A percentile compares a stretch with the other conserved stretches of the same genome.
Conservation (phyloP, 2,329 filamentous ascomycete species). For the Xylariaceae sp. region DNA sequence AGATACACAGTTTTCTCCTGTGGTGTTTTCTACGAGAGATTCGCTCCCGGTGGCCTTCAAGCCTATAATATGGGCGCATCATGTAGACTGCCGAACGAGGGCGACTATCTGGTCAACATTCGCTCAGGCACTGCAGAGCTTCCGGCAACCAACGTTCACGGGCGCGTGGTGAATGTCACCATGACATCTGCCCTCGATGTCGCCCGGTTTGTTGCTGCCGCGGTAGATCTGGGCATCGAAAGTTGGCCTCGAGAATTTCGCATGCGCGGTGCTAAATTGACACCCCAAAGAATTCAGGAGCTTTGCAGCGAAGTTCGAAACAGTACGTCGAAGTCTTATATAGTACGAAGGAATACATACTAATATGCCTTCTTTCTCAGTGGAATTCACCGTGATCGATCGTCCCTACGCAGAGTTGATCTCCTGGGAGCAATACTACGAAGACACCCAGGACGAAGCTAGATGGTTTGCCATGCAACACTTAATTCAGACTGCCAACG, state of each 20-base stretch:
- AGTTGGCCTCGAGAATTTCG: constrained; percentile 66
- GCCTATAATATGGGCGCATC: constrained; percentile 54
- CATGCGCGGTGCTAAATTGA: constrained; percentile 64
- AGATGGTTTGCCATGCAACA: constrained; percentile 54
- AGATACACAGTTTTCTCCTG: constrained; percentile 68
- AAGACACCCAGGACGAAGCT: constrained; percentile 42
- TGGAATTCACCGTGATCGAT: constrained; percentile 26
- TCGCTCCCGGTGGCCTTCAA: constrained; percentile 62
- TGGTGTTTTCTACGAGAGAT: constrained; percentile 72
- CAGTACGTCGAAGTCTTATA: constrained; percentile 29
- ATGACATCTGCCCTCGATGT: constrained; percentile 69
- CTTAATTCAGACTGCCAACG: constrained; percentile 63
- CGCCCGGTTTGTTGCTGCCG: constrained; percentile 65
- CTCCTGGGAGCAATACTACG: constrained; percentile 36
- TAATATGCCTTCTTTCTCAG: constrained; percentile 15
- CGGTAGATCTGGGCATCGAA: constrained; percentile 55
- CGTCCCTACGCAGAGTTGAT: constrained; percentile 37
- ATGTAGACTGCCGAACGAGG: constrained; percentile 51
- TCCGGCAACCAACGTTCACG: constrained; percentile 48
- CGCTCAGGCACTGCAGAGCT: constrained; percentile 54
- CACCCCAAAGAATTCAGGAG: constrained; percentile 54
- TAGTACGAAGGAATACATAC: constrained; percentile 5
- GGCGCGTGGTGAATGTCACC: constrained; percentile 51
- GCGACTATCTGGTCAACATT: constrained; percentile 64
- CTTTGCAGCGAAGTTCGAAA: constrained; percentile 45